These are phyloP conservation scores for Cyclotella cryptica DNA, from an alignment of 108 stramenopile species.

Conservation along the genomic window DNA sequence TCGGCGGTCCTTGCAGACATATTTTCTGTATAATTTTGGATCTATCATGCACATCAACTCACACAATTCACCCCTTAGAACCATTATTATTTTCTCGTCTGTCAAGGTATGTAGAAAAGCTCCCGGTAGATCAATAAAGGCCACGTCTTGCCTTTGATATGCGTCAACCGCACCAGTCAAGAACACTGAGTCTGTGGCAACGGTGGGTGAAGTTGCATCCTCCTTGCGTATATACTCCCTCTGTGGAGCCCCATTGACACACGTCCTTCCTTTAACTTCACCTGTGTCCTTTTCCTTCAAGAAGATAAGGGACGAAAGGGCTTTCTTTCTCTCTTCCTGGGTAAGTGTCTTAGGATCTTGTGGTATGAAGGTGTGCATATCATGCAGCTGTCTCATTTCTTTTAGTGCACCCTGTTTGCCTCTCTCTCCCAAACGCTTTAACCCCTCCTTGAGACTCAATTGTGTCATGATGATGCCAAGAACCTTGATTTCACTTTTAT, in stretches of 20 bases:
- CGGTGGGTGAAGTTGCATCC: conserved; percentile 26
- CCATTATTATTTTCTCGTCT: conserved; percentile 37
- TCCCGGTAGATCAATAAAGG: conserved; percentile 22
- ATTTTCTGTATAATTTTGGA: conserved; percentile 3
- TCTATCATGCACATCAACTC: neutral
- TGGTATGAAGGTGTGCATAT: conserved; percentile 34
- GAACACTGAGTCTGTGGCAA: conserved; percentile 25
- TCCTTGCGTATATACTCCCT: conserved; percentile 1
- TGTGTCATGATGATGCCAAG: neutral
- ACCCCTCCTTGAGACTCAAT: neutral
- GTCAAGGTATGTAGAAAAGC: conserved; percentile 14
- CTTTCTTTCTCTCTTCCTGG: conserved; percentile 28
- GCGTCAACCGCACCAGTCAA: conserved; percentile 13
- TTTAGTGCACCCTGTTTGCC: conserved; percentile 38
- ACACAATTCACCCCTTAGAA: conserved; percentile 9
- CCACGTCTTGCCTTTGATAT: conserved; percentile 13
- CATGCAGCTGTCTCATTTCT: conserved; percentile 58
- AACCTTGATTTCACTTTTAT: neutral
- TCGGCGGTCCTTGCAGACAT: neutral
- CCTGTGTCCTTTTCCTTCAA: conserved; percentile 7
- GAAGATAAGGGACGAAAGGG: too few relatives aligned
- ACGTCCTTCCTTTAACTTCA: conserved; percentile 40
- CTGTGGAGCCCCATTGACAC: conserved; percentile 33
- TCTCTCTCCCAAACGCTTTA: conserved; percentile 7
- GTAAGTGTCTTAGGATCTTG: conserved; percentile 25